Conservation (phyloP, 768 basidiomycete species). For the Lactifluus hygrophoroides region DNA sequence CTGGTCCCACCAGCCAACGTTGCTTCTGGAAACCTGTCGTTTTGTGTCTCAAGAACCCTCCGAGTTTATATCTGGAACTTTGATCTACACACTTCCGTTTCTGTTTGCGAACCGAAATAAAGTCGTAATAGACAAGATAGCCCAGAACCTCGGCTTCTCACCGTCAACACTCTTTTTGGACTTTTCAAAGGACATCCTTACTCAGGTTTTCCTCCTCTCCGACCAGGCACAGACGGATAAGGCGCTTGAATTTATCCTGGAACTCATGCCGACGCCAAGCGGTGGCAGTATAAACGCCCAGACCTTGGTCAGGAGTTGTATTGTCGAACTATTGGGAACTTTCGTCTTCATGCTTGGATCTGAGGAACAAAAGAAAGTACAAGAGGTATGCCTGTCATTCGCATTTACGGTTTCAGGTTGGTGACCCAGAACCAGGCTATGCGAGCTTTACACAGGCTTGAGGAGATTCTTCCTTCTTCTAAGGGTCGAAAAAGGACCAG, state of each 20-base stretch:
- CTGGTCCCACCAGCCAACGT: constrained; percentile 46
- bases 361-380: constrained; percentile 38
- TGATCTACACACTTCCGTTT: constrained; percentile 56
- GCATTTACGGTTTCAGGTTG: not conserved
- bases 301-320: constrained; percentile 54
- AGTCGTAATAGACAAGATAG: constrained; percentile 53
- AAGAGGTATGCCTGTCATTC: constrained; percentile 23
- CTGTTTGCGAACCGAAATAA: constrained; percentile 56
- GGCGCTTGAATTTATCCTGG: constrained; percentile 53
- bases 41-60: constrained; percentile 48
- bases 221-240: constrained; percentile 46
- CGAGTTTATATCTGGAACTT: constrained; percentile 57
- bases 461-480: constrained; percentile 26
- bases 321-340: constrained; percentile 62
- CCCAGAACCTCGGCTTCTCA: constrained; percentile 39
- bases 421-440: constrained; percentile 26
- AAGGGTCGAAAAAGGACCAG: constrained; percentile 24
- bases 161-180: constrained; percentile 45
- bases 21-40: constrained; percentile 59
- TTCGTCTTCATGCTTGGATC: constrained; percentile 76
- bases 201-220: constrained; percentile 55
- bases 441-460: constrained; percentile 39
- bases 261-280: constrained; percentile 43
- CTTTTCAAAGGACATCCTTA: constrained; percentile 52
- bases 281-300: constrained; percentile 32